Evolutionary conservation across 257 asterid species (phyloP), one percentile per base, ranked within the genome.

Genomic region (Eucommia ulmoides): DNA sequence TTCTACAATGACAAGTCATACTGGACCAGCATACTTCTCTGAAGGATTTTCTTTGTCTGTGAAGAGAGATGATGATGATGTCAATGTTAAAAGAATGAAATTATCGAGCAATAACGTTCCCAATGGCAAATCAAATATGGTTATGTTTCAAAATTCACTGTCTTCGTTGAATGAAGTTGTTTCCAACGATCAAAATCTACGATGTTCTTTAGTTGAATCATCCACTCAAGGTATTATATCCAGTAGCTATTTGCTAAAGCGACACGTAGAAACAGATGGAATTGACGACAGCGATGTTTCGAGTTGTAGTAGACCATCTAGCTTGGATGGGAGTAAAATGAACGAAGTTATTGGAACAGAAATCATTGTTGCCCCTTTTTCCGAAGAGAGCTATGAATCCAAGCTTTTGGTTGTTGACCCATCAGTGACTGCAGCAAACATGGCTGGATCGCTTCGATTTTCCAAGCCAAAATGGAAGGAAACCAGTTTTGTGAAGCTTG

Each of bases 401-500:
- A 80, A 81, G 73, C 79, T 69, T 61, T 72, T 77, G 67, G 77
- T 65, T 45, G 57, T 46, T 33, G 63, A 66, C 68, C 74, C 71
- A 24, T 56, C 76, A n/a, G 60, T 41, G 42, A 57, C 69, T 59
- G 71, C 60, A 55, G 68, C 64, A 33, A 65, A 67, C 51, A 62
- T 61, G 53, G n/a, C n/a, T n/a, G n/a, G n/a, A n/a, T 61, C 64
- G 46, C 71, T 60, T 60, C 77, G 64, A 51, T 66, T 70, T 24
- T 48, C 78, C 61, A 91, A 83, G 71, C 88, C 88, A 23, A 91
- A 71, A 71, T 86, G 96, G 99, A 86, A 84, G 68, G 94, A 83
- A 38, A 68, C 82, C 48, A 83, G 96, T 80, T 91, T 91, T 67
- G 19, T 83, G 68, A 73, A 70, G 67, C 77, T 91, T 64, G 82